phyloP scores from a whole-genome alignment of 345 rosid species.

The Salix udensis region DNA sequence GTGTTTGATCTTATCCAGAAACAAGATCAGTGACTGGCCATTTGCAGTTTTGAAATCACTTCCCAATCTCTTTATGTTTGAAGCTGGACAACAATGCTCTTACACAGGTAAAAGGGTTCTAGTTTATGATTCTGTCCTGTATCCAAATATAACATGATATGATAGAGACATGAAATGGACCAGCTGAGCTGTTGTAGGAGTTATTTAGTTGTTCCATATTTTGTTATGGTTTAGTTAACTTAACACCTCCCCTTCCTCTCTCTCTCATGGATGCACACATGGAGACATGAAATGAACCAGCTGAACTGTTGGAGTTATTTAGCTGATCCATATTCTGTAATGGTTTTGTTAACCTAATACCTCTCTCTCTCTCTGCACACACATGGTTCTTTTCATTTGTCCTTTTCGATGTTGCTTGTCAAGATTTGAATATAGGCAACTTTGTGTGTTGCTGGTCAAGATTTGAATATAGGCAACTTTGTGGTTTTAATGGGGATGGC shows the following conservation, averaged over 20 bases:
- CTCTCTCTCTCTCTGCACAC: too few relatives aligned
- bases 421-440: background rate
- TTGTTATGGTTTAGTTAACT: too few relatives aligned
- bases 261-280: too few relatives aligned
- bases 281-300: background rate
- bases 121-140: background rate
- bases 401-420: background rate
- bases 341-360: too few relatives aligned
- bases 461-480: background rate
- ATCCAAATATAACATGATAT: background rate
- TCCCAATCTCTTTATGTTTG: slow-evolving; percentile 59
- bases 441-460: background rate
- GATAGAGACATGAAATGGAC: slow-evolving; percentile 1
- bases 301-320: background rate
- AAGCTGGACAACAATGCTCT: slow-evolving; percentile 80
- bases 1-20: slow-evolving; percentile 70
- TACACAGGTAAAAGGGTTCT: slow-evolving; percentile 48
- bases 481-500: background rate
- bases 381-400: background rate
- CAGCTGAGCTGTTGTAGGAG: background rate
- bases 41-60: slow-evolving; percentile 59
- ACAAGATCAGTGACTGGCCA: slow-evolving; percentile 85
- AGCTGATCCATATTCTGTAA: too few relatives aligned
- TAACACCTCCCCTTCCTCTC: too few relatives aligned
- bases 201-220: too few relatives aligned